Evolutionary conservation across 1,284 basidiomycete species (phyloP).

Genomic region (Ceratobasidium sp.): DNA sequence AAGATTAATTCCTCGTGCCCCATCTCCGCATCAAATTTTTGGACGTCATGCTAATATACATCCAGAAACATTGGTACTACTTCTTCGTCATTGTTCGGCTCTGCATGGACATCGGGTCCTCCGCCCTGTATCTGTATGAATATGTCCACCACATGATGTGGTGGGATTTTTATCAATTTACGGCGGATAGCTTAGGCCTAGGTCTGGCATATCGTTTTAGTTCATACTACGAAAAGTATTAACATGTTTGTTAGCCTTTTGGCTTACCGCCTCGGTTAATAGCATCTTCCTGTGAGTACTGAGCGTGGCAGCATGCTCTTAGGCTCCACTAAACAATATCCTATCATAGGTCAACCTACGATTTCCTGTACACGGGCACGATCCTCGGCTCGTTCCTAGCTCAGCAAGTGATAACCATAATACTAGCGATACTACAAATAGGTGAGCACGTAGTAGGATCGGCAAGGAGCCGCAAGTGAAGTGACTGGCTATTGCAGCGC

Average conservation of each 20-base stretch:
- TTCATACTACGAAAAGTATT: too few relatives aligned
- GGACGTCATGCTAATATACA: too few relatives aligned
- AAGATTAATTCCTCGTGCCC: too few relatives aligned
- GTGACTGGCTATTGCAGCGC: not conserved
- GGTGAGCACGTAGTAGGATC: not conserved
- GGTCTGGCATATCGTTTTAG: too few relatives aligned
- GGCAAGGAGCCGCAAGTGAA: not conserved
- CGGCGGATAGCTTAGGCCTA: too few relatives aligned
- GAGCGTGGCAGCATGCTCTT: not conserved
- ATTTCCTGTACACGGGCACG: not conserved
- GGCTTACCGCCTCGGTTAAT: not conserved
- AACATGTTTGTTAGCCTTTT: not conserved
- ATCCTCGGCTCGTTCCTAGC: constrained; percentile 20
- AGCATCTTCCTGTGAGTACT: constrained; percentile 1
- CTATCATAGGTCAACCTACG: not conserved
- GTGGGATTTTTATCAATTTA: too few relatives aligned
- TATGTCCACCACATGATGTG: too few relatives aligned
- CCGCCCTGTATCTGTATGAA: too few relatives aligned
- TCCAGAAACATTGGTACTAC: too few relatives aligned
- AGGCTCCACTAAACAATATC: not conserved
- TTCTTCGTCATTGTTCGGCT: too few relatives aligned
- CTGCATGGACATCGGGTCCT: too few relatives aligned
- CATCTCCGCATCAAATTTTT: too few relatives aligned
- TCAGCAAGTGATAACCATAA: not conserved
- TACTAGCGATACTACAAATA: not conserved